Evolutionary conservation across 2,329 filamentous ascomycete genomes (phyloP).

Genomic region (Epichloe glyceriae): DNA sequence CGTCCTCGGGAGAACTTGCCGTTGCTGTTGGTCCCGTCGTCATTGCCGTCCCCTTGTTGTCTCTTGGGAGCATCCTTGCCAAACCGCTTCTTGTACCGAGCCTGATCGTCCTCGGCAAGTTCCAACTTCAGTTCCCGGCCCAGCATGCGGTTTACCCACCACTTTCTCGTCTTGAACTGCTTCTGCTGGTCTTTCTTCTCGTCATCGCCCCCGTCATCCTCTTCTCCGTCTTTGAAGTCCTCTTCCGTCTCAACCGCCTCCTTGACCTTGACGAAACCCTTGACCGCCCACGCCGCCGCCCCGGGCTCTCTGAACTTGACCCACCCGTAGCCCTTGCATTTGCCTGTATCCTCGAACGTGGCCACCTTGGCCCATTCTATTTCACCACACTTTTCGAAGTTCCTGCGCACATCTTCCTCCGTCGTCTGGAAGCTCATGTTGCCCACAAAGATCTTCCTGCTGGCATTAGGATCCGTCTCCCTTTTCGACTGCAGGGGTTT

Average conservation of each 20-base stretch:
- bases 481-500: slow-evolving; percentile 23
- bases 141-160: slow-evolving; percentile 76
- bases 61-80: slow-evolving; percentile 52
- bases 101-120: slow-evolving; percentile 81
- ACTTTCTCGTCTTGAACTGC: slow-evolving; percentile 50
- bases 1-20: slow-evolving; percentile 20
- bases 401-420: slow-evolving; percentile 65
- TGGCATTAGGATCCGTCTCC: slow-evolving; percentile 37
- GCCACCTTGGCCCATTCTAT: slow-evolving; percentile 78
- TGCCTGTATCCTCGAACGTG: slow-evolving; percentile 91
- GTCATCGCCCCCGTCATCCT: slow-evolving; percentile 30
- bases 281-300: slow-evolving; percentile 55
- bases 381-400: slow-evolving; percentile 76
- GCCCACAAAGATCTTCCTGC: slow-evolving; percentile 80
- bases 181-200: slow-evolving; percentile 28
- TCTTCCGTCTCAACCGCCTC: slow-evolving; percentile 50
- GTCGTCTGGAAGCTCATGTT: slow-evolving; percentile 76
- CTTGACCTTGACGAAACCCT: slow-evolving; percentile 64
- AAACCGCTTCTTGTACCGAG: slow-evolving; percentile 87
- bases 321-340: slow-evolving; percentile 97
- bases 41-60: slow-evolving; percentile 14
- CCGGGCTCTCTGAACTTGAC: slow-evolving; percentile 75
- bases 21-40: slow-evolving; percentile 15
- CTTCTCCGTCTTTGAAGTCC: slow-evolving; percentile 41
- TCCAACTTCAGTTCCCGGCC: slow-evolving; percentile 78